Conservation (phyloP, 2,329 filamentous ascomycete genomes). For the Stagonosporopsis cucurbitacearum region DNA sequence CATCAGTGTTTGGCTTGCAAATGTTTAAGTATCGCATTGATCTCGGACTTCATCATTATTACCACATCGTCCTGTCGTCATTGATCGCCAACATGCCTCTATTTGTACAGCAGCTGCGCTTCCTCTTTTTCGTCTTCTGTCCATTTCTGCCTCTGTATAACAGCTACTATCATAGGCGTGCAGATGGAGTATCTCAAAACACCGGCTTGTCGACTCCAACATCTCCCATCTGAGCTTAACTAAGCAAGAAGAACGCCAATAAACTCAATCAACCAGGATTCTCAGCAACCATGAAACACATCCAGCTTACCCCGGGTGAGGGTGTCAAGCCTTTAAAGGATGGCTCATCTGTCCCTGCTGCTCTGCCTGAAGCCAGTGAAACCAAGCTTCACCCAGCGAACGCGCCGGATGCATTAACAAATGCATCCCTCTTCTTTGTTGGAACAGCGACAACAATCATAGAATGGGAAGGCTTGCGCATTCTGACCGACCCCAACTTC, state of each 20-base stretch:
- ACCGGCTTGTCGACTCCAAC: neutral
- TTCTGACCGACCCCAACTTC: slow-evolving; percentile 63
- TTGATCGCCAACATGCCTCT: slow-evolving; percentile 20
- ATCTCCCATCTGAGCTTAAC: neutral
- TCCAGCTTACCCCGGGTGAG: slow-evolving; percentile 50
- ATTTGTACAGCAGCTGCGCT: slow-evolving; percentile 30
- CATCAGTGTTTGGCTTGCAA: neutral
- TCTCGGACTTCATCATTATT: slow-evolving; percentile 21
- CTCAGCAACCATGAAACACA: slow-evolving; percentile 44
- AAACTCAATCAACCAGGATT: neutral
- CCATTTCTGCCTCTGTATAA: slow-evolving; percentile 37
- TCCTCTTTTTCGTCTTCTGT: slow-evolving; percentile 37
- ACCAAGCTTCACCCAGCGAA: slow-evolving; percentile 53
- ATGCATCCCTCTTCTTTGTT: slow-evolving; percentile 60
- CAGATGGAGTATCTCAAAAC: slow-evolving; percentile 8
- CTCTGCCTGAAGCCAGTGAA: slow-evolving; percentile 53
- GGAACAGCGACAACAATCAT: slow-evolving; percentile 64
- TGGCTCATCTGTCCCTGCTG: slow-evolving; percentile 38
- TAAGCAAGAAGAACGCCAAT: neutral
- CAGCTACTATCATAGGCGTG: slow-evolving; percentile 18
- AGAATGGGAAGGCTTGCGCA: slow-evolving; percentile 60
- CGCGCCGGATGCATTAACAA: slow-evolving; percentile 45
- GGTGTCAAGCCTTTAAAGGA: slow-evolving; percentile 51
- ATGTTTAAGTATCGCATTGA: neutral
- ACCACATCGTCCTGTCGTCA: slow-evolving; percentile 34